Percentiles rank a stretch among this genome's conserved stretches.
Evolutionary conservation across 208 protist species (phyloP).

Genomic region (Crithidia sp.): DNA sequence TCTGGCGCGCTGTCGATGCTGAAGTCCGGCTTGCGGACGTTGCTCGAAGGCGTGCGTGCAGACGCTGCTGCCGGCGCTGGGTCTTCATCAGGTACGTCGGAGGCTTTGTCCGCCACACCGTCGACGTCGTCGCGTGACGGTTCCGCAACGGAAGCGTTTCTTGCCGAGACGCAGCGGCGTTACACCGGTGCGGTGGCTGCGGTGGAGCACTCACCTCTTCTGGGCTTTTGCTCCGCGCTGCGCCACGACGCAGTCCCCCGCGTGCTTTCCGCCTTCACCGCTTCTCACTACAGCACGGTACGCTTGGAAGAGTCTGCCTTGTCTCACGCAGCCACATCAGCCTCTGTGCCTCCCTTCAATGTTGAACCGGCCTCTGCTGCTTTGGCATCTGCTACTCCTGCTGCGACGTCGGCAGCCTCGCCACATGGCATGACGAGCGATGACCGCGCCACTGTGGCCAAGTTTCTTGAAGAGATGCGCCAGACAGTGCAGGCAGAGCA

Average conservation of each 20-base stretch:
- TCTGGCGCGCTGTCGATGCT: neutral
- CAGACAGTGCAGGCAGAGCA: slow-evolving; percentile 3
- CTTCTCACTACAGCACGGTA: slow-evolving; percentile 1
- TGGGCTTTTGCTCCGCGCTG: slow-evolving; percentile 10
- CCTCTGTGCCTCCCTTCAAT: neutral
- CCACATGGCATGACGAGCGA: slow-evolving; percentile 1
- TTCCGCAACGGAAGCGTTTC: slow-evolving; percentile 18
- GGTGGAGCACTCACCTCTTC: neutral
- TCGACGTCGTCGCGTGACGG: too few relatives aligned
- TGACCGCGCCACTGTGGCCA: slow-evolving; percentile 8
- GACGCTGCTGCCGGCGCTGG: too few relatives aligned
- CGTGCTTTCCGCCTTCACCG: slow-evolving; percentile 11
- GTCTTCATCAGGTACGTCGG: too few relatives aligned
- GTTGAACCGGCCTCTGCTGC: neutral
- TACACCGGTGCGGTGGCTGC: neutral
- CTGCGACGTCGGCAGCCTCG: neutral
- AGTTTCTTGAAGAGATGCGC: slow-evolving; percentile 23
- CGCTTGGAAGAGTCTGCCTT: too few relatives aligned
- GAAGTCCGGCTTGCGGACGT: neutral
- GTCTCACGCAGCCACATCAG: neutral
- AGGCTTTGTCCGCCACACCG: too few relatives aligned
- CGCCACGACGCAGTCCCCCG: slow-evolving; percentile 4
- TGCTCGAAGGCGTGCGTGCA: neutral
- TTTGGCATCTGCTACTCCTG: neutral
- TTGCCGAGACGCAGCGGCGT: slow-evolving; percentile 24